A percentile compares a stretch with the other conserved stretches of the same genome.
Conservation (phyloP, 148 eudicot genomes). For the Hydrangea macrophylla region DNA sequence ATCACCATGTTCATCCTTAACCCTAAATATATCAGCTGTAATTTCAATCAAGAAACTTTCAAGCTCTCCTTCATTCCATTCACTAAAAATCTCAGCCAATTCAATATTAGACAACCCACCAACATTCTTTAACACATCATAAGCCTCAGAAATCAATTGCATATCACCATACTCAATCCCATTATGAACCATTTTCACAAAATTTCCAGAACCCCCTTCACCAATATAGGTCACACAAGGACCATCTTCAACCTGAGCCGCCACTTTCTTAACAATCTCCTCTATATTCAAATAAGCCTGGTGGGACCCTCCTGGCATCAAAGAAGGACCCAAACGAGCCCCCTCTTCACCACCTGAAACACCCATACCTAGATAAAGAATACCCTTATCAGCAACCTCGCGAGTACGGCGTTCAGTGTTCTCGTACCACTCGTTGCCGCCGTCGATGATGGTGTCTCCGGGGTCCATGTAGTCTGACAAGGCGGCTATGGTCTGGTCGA, state of each 20-base stretch:
- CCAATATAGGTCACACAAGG: constrained; percentile 92
- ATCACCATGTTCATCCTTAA: constrained; percentile 48
- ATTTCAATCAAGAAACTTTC: constrained; percentile 86
- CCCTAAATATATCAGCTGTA: constrained; percentile 73
- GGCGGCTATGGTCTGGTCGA: constrained; percentile 67
- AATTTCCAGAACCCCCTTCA: constrained; percentile 77
- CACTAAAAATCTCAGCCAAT: constrained; percentile 57
- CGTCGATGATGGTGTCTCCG: constrained; percentile 80
- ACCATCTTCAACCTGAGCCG: constrained; percentile 84
- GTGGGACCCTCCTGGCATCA: constrained; percentile 79
- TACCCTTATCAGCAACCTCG: constrained; percentile 35
- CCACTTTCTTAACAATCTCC: constrained; percentile 50
- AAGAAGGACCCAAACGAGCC: constrained; percentile 59
- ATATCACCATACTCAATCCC: constrained; percentile 91
- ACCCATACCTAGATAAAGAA: constrained; percentile 76
- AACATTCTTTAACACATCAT: constrained; percentile 64
- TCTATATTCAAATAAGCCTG: constrained; percentile 53
- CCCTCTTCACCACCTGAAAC: constrained; percentile 94
- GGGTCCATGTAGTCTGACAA: constrained; percentile 51
- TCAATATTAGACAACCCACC: constrained; percentile 66
- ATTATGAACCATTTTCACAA: constrained; percentile 86
- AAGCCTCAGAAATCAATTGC: constrained; percentile 84
- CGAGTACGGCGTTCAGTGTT: constrained; percentile 63
- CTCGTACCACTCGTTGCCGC: constrained; percentile 85
- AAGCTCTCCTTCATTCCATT: constrained; percentile 76